Evolutionary conservation across 441 rosid genomes (phyloP).

Genomic region (Theobroma grandiflorum): DNA sequence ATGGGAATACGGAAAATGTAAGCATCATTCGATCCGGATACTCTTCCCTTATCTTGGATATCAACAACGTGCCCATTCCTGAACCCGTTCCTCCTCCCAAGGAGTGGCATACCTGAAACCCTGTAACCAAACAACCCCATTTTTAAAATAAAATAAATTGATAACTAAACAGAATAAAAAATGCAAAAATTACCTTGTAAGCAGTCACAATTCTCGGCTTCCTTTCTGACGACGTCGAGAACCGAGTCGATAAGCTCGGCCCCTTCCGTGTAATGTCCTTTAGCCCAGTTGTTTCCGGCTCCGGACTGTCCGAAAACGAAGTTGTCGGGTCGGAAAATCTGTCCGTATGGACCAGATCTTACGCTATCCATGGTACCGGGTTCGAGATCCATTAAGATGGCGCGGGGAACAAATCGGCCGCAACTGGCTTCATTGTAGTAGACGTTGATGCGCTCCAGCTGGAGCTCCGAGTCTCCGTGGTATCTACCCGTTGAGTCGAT

Average conservation of each 20-base stretch:
- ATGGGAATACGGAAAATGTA: slow-evolving; percentile 62
- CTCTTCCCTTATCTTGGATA: slow-evolving; percentile 58
- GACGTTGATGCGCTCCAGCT: slow-evolving; percentile 60
- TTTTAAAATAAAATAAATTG: neutral
- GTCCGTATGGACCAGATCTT: slow-evolving; percentile 59
- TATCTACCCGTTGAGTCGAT: slow-evolving; percentile 66
- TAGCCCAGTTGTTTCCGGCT: slow-evolving; percentile 66
- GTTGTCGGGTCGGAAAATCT: slow-evolving; percentile 64
- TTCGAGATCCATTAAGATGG: slow-evolving; percentile 64
- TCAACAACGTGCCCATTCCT: slow-evolving; percentile 64
- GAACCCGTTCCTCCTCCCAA: slow-evolving; percentile 72
- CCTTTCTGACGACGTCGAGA: slow-evolving; percentile 61
- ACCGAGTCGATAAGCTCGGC: slow-evolving; percentile 64
- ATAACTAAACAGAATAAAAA: neutral
- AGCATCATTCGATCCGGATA: slow-evolving; percentile 70
- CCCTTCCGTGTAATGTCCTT: slow-evolving; percentile 64
- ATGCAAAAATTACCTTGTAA: slow-evolving; percentile 44
- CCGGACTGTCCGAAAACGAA: slow-evolving; percentile 65
- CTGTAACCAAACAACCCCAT: slow-evolving; percentile 31
- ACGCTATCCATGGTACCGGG: slow-evolving; percentile 68
- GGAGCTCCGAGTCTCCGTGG: slow-evolving; percentile 54
- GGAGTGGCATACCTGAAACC: slow-evolving; percentile 68
- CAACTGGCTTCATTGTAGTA: slow-evolving; percentile 71
- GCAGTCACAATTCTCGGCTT: slow-evolving; percentile 61
- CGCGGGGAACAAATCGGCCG: slow-evolving; percentile 64